A percentile compares a stretch with the other conserved stretches of the same genome.
Evolutionary conservation across 331 rosid genomes (phyloP).

Genomic region (Pyracantha coccinea): DNA sequence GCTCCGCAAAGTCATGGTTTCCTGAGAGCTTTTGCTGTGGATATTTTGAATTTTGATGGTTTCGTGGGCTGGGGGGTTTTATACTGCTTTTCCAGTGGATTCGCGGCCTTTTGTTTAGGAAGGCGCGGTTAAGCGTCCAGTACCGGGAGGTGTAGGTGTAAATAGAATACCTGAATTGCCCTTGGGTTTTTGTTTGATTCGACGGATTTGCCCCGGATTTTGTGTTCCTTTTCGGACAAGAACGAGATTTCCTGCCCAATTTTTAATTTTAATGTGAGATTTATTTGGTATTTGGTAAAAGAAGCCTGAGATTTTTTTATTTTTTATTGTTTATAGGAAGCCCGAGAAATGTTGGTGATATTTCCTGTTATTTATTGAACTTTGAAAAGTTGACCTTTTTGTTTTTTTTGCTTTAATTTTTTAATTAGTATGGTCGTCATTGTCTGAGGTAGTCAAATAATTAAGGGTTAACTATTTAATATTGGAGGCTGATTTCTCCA

Average conservation of each 20-base stretch:
- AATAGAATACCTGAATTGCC: not conserved
- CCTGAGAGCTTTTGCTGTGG: not conserved
- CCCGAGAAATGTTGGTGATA: not conserved
- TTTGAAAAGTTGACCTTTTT: not conserved
- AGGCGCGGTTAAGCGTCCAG: not conserved
- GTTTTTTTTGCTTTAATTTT: not conserved
- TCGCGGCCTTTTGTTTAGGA: not conserved
- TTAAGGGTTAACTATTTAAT: too few species aligned
- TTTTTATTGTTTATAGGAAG: not conserved
- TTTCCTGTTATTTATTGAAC: not conserved
- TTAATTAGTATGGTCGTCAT: too few species aligned
- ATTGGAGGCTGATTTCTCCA: too few species aligned
- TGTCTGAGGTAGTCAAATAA: too few species aligned
- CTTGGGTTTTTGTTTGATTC: not conserved
- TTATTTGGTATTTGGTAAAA: not conserved
- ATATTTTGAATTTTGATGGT: not conserved
- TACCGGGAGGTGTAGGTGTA: not conserved
- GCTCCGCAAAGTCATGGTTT: slow-evolving; percentile 28
- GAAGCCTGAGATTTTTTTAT: not conserved
- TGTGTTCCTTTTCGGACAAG: not conserved
- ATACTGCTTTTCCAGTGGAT: not conserved
- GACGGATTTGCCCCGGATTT: not conserved
- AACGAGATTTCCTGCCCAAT: not conserved
- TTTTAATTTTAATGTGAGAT: not conserved
- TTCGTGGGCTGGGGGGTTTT: not conserved